phyloP scores from a whole-genome alignment of 805 yeast species.

The Schwanniomyces yamadae region DNA sequence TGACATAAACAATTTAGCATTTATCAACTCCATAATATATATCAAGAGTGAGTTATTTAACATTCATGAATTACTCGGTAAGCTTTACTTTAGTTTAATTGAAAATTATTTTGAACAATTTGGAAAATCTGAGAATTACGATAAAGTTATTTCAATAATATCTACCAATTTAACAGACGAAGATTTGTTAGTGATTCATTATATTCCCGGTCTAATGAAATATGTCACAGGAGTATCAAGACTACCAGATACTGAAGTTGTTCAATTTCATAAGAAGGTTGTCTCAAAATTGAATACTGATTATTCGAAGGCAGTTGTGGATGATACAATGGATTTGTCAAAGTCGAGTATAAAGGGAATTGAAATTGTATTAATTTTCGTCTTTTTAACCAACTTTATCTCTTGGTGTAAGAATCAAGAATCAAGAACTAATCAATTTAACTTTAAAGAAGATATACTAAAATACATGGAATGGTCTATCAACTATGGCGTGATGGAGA shows the following conservation, averaged over 20 bases:
- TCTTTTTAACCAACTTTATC: slow-evolving; percentile 58
- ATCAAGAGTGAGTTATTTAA: slow-evolving; percentile 61
- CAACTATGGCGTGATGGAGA: slow-evolving; percentile 69
- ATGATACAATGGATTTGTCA: slow-evolving; percentile 30
- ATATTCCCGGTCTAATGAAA: slow-evolving; percentile 56
- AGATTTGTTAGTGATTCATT: slow-evolving; percentile 64
- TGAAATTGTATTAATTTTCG: slow-evolving; percentile 45
- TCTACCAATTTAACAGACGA: slow-evolving; percentile 48
- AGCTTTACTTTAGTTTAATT: slow-evolving; percentile 55
- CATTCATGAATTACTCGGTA: slow-evolving; percentile 73
- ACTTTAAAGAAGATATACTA: slow-evolving; percentile 56
- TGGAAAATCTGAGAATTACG: slow-evolving; percentile 32
- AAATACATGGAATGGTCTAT: slow-evolving; percentile 59
- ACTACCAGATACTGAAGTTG: slow-evolving; percentile 32
- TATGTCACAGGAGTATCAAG: slow-evolving; percentile 41
- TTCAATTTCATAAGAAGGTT: slow-evolving; percentile 39
- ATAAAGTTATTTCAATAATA: slow-evolving; percentile 44
- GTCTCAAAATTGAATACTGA: slow-evolving; percentile 27
- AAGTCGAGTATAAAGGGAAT: slow-evolving; percentile 30
- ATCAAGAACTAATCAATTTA: slow-evolving; percentile 42
- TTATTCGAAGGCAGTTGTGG: slow-evolving; percentile 18
- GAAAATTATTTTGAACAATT: slow-evolving; percentile 33
- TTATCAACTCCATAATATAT: slow-evolving; percentile 44
- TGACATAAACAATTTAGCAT: slow-evolving; percentile 46
- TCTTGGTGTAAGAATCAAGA: slow-evolving; percentile 62